Base-by-base conservation (phyloP, 352 stramenopile species). In the Pythium brassicae region DNA sequence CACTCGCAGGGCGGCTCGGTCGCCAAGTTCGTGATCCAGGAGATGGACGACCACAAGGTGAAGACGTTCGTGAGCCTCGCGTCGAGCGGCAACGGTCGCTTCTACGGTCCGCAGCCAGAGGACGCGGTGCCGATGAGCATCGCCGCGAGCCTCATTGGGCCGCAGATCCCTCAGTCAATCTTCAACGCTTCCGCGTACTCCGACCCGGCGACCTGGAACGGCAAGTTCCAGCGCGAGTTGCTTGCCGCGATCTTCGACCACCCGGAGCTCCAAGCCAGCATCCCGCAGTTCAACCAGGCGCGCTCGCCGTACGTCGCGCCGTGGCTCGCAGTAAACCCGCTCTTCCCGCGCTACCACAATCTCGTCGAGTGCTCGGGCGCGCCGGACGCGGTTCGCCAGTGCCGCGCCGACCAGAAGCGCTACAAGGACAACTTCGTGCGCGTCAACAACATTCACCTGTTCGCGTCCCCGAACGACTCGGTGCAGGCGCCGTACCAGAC, bases 341-440 rank as follows among this genome's bases (percentile, higher is more conserved):
- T 54, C 32, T 56, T 62, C 39, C 47, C 59, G 1, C 17, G 46
- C 8, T 61, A 62, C 53, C 44, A 66, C 59, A 61, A 57, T 23
- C 47, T 66, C 15, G 15, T 55, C 6, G 27, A 57, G 23, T 61
- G 48, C 43, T 19, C 14, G 0, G 58, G 42, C 27, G 50, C 49
- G 6, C 23, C 37, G 25, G 50, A 55, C 3, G n/a, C 25, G 8
- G 37, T 43, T 3, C 14, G 14, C 37, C 14, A 34, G 20, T 66
- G 54, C 43, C 23, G 12, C 10, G 39, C 48, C 29, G 37, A 62
- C 48, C 47, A 66, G 53, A 55, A 45, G 50, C 60, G 60, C 17
- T 58, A 51, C 53, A 66, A 66, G 44, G n/a, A 57, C 35, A 66
- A 66, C 60, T 66, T 66, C 48, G 56, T 62, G 47, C 60, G 53